Percentiles rank a stretch among this genome's conserved stretches.
Evolutionary conservation across 805 yeast species (phyloP).

Genomic region (Schwanniomyces vanrijiae): DNA sequence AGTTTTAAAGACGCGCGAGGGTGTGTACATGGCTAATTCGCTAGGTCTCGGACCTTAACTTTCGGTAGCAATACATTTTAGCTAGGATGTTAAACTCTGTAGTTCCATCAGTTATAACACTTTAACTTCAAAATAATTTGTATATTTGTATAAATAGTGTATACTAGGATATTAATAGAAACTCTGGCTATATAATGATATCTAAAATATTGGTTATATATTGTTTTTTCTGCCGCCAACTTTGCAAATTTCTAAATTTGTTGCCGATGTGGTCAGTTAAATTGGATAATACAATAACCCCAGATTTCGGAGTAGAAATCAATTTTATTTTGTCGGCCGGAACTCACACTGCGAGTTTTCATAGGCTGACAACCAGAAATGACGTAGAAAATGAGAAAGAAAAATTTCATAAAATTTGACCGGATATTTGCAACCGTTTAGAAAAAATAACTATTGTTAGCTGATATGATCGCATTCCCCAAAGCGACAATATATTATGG

Average conservation of each 20-base stretch:
- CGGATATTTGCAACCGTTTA: constrained; percentile 1
- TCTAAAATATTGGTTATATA: too few species aligned
- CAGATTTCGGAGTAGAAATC: constrained; percentile 9
- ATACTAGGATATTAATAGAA: not conserved
- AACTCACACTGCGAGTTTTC: not conserved
- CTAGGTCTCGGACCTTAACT: constrained; percentile 3
- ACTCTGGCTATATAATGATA: not conserved
- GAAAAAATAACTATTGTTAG: not conserved
- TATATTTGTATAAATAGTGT: not conserved
- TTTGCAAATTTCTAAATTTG: constrained; percentile 21
- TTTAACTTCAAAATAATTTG: too few species aligned
- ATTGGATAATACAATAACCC: constrained; percentile 6
- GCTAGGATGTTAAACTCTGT: not conserved
- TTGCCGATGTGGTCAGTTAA: constrained; percentile 1
- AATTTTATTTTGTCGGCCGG: constrained; percentile 1
- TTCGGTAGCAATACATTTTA: not conserved
- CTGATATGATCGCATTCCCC: not conserved
- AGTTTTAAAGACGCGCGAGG: not conserved
- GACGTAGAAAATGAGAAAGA: not conserved
- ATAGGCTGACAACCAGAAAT: not conserved
- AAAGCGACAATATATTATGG: not conserved
- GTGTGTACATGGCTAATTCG: not conserved
- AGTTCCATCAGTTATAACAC: not conserved
- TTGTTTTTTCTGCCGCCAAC: too few species aligned
- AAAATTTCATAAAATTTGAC: not conserved